Evolutionary conservation across 768 basidiomycete species (phyloP).

Genomic region (Kwoniella dendrophila): DNA sequence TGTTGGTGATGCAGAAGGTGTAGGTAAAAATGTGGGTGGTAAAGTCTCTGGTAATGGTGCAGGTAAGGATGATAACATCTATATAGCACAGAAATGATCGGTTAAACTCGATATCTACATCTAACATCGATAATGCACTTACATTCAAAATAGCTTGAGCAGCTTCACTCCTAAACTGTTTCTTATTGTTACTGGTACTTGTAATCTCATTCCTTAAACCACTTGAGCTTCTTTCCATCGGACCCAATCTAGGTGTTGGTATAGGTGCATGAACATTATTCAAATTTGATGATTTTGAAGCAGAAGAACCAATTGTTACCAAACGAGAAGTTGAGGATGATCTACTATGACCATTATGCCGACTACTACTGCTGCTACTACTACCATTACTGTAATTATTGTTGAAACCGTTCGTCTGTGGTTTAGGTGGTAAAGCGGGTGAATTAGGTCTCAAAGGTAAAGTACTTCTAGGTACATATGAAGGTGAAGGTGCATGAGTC

Average conservation of each 20-base stretch:
- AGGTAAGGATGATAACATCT: constrained; percentile 37
- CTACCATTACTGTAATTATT: too few relatives aligned
- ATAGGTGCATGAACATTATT: too few relatives aligned
- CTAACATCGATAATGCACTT: not conserved
- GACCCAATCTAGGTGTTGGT: constrained; percentile 21
- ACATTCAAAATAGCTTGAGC: constrained; percentile 37
- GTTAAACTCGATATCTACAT: not conserved
- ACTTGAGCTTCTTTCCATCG: constrained; percentile 29
- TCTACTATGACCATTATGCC: constrained; percentile 13
- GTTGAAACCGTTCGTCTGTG: not conserved
- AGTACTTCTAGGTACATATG: constrained; percentile 27
- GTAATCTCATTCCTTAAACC: constrained; percentile 31
- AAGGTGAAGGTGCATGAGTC: constrained; percentile 25
- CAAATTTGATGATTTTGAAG: too few relatives aligned
- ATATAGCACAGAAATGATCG: not conserved
- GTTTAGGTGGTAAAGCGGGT: constrained; percentile 18
- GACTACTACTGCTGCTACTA: too few relatives aligned
- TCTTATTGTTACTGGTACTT: not conserved
- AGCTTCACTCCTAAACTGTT: constrained; percentile 13
- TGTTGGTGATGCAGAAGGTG: constrained; percentile 30
- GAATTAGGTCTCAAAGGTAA: constrained; percentile 14
- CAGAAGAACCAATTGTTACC: too few relatives aligned
- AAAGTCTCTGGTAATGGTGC: constrained; percentile 41
- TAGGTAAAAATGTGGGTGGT: constrained; percentile 45
- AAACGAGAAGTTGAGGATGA: constrained; percentile 28